Base-by-base conservation (phyloP, 2,329 filamentous ascomycete species). In the Cladophialophora carrionii region DNA sequence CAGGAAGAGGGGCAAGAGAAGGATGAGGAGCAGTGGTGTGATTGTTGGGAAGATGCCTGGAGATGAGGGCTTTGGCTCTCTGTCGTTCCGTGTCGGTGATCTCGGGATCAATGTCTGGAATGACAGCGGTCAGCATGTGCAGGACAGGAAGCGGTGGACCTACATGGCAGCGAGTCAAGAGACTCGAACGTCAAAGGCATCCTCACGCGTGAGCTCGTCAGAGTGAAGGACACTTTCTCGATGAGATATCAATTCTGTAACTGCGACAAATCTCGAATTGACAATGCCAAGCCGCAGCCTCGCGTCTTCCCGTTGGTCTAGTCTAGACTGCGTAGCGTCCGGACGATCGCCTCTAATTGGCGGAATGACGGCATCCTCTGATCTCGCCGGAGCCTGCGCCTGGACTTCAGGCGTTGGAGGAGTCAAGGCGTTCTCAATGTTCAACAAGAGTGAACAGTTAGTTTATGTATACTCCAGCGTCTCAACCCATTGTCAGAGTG, bases 41-140 rank as follows among this genome's bases (percentile, higher is more conserved):
- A 65, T 83, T 78, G 17, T 80, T 66, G 32, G 83, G 73, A 59
- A 89, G 82, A 74, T 96, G 91, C 73, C 85, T 80, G 66, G 83
- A 76, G 72, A 97, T 89, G 69, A 94, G 86, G 68, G 85, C 80
- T 76, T 87, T 82, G 63, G 92, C 91, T 67, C 87, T 84, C 63
- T 83, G 79, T 73, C 90, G 87, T 73, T 87, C 85, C 57, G 73
- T 67, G 52, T 75, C 71, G 5, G 88, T 88, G 48, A 90, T 89
- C 60, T 89, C 85, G 20, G 82, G 74, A 79, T 99, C 94, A 76
- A 98, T 89, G 79, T 96, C 92, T 96, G 76, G 32, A 57, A 43
- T 34, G 46, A 9, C 20, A 37, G 48, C 43, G 29, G 65, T 71
- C 63, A 71, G 71, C 65, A 55, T 58, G 57, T 59, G 24, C 26